A percentile compares a stretch with the other conserved stretches of the same genome.
Conservation (phyloP, 331 rosid species). For the Rhamnella rubrinervis region DNA sequence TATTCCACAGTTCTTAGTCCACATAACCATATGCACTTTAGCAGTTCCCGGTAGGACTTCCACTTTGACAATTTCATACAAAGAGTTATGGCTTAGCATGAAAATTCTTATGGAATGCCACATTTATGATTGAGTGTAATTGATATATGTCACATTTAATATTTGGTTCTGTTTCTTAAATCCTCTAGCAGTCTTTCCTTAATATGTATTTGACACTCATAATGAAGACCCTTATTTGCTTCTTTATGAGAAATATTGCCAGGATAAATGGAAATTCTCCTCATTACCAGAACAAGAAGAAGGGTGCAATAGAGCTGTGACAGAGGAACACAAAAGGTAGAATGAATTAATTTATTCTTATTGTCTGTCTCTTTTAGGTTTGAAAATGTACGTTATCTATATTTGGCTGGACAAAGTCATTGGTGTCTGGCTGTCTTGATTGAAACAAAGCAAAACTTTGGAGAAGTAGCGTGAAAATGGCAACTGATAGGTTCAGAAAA, state of each 20-base stretch:
- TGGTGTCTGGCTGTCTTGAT: conserved; percentile 5
- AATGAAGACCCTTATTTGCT: background rate
- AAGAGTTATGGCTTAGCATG: background rate
- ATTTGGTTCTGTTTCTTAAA: background rate
- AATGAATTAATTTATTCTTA: background rate
- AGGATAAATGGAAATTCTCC: conserved; percentile 58
- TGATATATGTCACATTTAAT: background rate
- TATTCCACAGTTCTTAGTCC: background rate
- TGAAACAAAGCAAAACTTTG: background rate
- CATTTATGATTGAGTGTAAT: background rate
- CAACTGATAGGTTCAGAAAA: background rate
- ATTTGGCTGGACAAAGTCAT: background rate
- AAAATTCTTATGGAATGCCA: background rate
- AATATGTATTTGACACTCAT: no score
- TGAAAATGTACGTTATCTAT: background rate
- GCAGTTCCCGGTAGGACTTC: no score
- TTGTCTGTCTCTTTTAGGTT: background rate
- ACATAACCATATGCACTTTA: background rate
- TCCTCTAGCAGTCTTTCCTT: no score
- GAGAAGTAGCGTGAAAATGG: conserved; percentile 5
- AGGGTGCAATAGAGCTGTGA: conserved; percentile 28
- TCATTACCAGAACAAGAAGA: conserved; percentile 44
- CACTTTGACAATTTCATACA: background rate
- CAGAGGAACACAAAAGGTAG: conserved; percentile 46
- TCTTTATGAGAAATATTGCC: conserved; percentile 12